Evolutionary conservation across 2,329 filamentous ascomycete species (phyloP).

Genomic region (Phialemonium atrogriseum): DNA sequence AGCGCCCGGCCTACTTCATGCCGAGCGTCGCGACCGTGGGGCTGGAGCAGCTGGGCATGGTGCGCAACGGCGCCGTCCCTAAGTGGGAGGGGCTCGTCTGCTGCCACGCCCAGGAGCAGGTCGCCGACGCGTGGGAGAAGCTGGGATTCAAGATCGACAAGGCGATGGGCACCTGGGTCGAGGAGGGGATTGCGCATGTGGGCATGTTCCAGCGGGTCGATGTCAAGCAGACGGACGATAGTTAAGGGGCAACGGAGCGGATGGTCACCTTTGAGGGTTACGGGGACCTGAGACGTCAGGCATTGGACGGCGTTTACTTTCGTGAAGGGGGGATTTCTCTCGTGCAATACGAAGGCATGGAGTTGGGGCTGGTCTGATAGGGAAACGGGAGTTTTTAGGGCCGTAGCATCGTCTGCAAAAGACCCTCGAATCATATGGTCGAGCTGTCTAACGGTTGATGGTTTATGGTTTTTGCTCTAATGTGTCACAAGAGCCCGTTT

Average conservation of each 20-base stretch:
- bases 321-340: no score
- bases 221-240: conserved; percentile 11
- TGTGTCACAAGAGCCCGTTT: conserved; percentile 27
- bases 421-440: no score
- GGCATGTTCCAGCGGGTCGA: conserved; percentile 63
- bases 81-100: conserved; percentile 69
- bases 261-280: no score
- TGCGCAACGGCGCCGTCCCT: conserved; percentile 31
- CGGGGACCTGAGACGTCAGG: no score
- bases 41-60: conserved; percentile 33
- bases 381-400: no score
- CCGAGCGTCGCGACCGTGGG: conserved; percentile 35
- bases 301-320: no score
- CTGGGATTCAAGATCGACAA: conserved; percentile 70
- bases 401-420: no score
- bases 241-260: background rate
- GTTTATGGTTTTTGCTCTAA: no score
- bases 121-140: conserved; percentile 57
- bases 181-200: conserved; percentile 78
- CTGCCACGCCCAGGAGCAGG: conserved; percentile 67
- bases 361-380: no score
- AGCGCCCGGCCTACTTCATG: conserved; percentile 50
- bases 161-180: conserved; percentile 66
- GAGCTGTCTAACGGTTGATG: no score
- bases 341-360: no score